Evolutionary conservation across 177 flowering plant genomes (phyloP).

Genomic region (Vitis hybrid): DNA sequence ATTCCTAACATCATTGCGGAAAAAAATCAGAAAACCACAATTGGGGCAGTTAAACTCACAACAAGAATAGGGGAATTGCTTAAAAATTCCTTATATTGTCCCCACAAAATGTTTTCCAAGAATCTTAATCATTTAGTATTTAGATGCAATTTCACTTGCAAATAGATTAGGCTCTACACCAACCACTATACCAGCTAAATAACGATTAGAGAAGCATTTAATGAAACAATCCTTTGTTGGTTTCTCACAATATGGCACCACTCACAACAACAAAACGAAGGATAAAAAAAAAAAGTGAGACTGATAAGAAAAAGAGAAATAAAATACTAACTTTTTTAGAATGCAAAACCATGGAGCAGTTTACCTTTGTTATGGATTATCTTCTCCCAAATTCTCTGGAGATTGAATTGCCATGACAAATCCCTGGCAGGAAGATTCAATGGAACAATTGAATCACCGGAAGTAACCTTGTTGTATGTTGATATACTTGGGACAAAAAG

Average conservation of each 20-base stretch:
- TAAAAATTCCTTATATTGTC: not conserved
- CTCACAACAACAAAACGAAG: too few species aligned
- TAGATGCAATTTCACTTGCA: not conserved
- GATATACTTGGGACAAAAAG: constrained; percentile 85
- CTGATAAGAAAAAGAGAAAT: not conserved
- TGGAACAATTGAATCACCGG: constrained; percentile 48
- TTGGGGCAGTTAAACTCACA: too few species aligned
- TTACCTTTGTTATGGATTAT: constrained; percentile 62
- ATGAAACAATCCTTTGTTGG: too few species aligned
- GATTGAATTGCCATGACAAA: constrained; percentile 74
- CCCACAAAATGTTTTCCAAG: not conserved
- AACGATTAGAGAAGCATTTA: too few species aligned
- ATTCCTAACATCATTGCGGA: too few species aligned
- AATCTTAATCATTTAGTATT: not conserved
- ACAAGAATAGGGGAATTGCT: not conserved
- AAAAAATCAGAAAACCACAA: too few species aligned
- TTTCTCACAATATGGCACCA: too few species aligned
- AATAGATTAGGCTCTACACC: too few species aligned
- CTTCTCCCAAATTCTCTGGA: constrained; percentile 85
- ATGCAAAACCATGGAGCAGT: not conserved
- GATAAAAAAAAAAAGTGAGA: not conserved
- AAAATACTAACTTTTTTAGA: not conserved
- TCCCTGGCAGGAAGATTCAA: constrained; percentile 36
- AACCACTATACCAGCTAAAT: too few species aligned
- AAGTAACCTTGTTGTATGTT: constrained; percentile 69